These are phyloP conservation scores for Teunomyces tritomae DNA, from an alignment of 805 yeast species.

Conservation along the genomic window DNA sequence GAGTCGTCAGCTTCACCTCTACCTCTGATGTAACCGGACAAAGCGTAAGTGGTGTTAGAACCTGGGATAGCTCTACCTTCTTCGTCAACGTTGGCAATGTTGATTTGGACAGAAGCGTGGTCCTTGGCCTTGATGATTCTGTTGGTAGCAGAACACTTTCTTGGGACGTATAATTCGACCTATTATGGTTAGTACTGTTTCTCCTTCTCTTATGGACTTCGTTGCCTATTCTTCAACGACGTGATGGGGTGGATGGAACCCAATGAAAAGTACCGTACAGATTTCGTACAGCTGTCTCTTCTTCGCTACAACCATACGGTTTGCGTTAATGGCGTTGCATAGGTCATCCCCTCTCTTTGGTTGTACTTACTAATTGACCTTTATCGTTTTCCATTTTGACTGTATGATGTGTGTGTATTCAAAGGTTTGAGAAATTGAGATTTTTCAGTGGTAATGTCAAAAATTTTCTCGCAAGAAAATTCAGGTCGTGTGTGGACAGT, in stretches of 20 bases:
- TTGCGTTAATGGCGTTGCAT: neutral
- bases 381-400: slow-evolving; percentile 98
- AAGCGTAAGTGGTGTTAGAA: slow-evolving; percentile 90
- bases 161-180: slow-evolving; percentile 99
- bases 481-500: slow-evolving; percentile 3
- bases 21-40: slow-evolving; percentile 95
- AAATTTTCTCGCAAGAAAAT: slow-evolving; percentile 1
- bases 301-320: neutral
- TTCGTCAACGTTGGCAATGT: slow-evolving; percentile 97
- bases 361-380: slow-evolving; percentile 93
- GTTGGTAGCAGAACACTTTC: slow-evolving; percentile 99
- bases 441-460: slow-evolving; percentile 5
- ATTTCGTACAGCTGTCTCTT: neutral
- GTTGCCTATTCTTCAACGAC: neutral
- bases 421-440: slow-evolving; percentile 12
- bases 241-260: neutral
- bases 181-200: slow-evolving; percentile 36
- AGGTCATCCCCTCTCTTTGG: neutral
- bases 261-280: neutral
- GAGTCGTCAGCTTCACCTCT: slow-evolving; percentile 99
- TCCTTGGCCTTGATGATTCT: slow-evolving; percentile 99
- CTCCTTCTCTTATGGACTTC: neutral
- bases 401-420: slow-evolving; percentile 14
- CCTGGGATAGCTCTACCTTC: slow-evolving; percentile 94
- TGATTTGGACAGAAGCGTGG: slow-evolving; percentile 98